Evolutionary conservation across 176 grass and related monocot species (phyloP), one percentile per base, ranked within the genome.

Genomic region (Metroxylon sagu): DNA sequence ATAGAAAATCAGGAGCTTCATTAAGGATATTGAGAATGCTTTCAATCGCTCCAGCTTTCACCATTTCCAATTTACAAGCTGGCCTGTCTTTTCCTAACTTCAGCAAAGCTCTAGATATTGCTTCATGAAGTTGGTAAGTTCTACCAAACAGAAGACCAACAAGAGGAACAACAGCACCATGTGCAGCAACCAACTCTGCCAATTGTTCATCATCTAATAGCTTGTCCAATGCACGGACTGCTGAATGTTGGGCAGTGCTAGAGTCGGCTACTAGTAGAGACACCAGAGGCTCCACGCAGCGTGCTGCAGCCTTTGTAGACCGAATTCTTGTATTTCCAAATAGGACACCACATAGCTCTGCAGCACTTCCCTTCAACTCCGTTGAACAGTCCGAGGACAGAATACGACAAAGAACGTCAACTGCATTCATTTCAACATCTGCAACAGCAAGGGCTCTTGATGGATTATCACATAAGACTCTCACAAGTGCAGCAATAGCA

Each of bases 31-130:
- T 82, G 54, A 98, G 88, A 73, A 98, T 81, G 74, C 76, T 98
- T 76, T 98, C 94, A 61, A 98, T 89, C 56, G 93, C 94, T 78
- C 82, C 88, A 67, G 82, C 79, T 52, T 98, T 93, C n/a, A 98
- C 94, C 94, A 98, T 93, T 83, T 98, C 94, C 71, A 98, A 74
- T 85, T 98, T 98, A 79, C 88, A 93, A 62, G 85, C 79, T 21
- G 94, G 94, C 35, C 82, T 87, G 77, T 98, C 85, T 77, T 85
- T 92, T 57, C 94, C 94, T 66, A 98, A 85, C 72, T 98, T 98
- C 58, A 89, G 81, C 61, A 98, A 85, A 58, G 85, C 85, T 76
- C 85, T 93, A 69, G 88, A 76, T 68, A 85, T 85, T 39, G 81
- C 85, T 64, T 98, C 88, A 48, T 98, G 94, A 71, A 98, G 81